Conservation (phyloP, 1,284 basidiomycete species). For the Rhizopogon hawkerae region DNA sequence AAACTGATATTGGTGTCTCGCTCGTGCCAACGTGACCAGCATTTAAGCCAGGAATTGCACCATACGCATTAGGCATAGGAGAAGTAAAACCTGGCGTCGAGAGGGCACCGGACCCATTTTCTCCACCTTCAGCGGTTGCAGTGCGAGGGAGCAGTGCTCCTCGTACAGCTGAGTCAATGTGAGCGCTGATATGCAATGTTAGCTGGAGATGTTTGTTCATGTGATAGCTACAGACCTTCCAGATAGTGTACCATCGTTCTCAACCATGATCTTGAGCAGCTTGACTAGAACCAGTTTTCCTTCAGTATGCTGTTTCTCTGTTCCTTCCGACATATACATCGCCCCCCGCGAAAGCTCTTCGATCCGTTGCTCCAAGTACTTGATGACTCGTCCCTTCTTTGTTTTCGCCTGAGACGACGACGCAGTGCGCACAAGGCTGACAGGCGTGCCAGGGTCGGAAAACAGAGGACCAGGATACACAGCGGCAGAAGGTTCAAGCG, state of each 20-base stretch:
- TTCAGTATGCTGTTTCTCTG: conserved; percentile 57
- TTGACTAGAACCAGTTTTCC: conserved; percentile 72
- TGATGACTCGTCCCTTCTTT: conserved; percentile 72
- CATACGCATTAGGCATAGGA: conserved; percentile 15
- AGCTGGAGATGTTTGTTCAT: conserved; percentile 9
- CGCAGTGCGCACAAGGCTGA: conserved; percentile 61
- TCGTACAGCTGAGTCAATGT: conserved; percentile 60
- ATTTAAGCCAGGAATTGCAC: conserved; percentile 14
- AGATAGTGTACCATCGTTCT: conserved; percentile 77
- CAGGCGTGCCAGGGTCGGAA: conserved; percentile 61
- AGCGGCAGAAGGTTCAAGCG: conserved; percentile 46
- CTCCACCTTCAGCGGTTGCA: conserved; percentile 19
- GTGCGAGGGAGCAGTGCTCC: conserved; percentile 57
- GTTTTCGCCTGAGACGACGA: conserved; percentile 61
- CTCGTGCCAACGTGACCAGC: conserved; percentile 16
- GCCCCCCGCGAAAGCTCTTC: conserved; percentile 73
- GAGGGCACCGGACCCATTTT: conserved; percentile 17
- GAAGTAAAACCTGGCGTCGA: conserved; percentile 14
- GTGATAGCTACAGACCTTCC: conserved; percentile 51
- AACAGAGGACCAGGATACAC: conserved; percentile 82
- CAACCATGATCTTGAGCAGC: conserved; percentile 71
- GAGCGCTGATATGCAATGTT: conserved; percentile 40
- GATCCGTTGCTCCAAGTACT: conserved; percentile 68
- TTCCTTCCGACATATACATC: conserved; percentile 55
- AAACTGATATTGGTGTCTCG: conserved; percentile 41